Percentiles rank a stretch among this genome's conserved stretches.
phyloP scores from a whole-genome alignment of 306 rosid species.

The Vigna angularis region DNA sequence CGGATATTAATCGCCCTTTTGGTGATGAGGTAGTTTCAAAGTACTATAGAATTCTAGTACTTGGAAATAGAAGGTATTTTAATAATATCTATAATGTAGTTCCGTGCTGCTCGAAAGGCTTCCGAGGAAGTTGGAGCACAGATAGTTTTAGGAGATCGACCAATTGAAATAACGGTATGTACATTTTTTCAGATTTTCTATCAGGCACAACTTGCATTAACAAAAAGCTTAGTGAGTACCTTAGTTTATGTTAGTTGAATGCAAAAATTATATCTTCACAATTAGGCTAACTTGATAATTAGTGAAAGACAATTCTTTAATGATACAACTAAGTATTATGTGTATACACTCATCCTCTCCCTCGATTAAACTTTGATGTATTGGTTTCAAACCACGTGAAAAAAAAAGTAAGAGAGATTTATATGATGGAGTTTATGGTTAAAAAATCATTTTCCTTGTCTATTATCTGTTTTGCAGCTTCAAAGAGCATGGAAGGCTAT shows the following conservation, averaged over 20 bases:
- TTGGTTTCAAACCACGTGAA: background rate
- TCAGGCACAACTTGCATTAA: too few species aligned
- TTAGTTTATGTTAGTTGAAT: too few species aligned
- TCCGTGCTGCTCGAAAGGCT: slow-evolving; percentile 84
- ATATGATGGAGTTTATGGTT: background rate
- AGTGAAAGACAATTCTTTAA: too few species aligned
- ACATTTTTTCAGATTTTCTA: too few species aligned
- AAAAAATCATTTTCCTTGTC: background rate
- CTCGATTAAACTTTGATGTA: background rate
- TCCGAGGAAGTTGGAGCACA: slow-evolving; percentile 93
- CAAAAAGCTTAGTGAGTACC: too few species aligned
- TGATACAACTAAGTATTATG: too few species aligned
- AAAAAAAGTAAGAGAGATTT: too few species aligned
- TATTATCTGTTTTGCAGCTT: slow-evolving; percentile 66
- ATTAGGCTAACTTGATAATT: too few species aligned
- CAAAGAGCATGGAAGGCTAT: slow-evolving; percentile 91
- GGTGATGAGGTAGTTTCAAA: slow-evolving; percentile 78
- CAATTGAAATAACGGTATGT: slow-evolving; percentile 93
- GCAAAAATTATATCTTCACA: too few species aligned
- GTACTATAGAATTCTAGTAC: background rate
- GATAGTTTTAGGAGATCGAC: slow-evolving; percentile 89
- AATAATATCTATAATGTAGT: slow-evolving; percentile 52
- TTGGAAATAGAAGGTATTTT: background rate
- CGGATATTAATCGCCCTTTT: slow-evolving; percentile 81
- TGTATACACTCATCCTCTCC: background rate